Evolutionary conservation across 805 yeast species (phyloP), one percentile per base, ranked within the genome.

Genomic region (Starmera pachycereana): DNA sequence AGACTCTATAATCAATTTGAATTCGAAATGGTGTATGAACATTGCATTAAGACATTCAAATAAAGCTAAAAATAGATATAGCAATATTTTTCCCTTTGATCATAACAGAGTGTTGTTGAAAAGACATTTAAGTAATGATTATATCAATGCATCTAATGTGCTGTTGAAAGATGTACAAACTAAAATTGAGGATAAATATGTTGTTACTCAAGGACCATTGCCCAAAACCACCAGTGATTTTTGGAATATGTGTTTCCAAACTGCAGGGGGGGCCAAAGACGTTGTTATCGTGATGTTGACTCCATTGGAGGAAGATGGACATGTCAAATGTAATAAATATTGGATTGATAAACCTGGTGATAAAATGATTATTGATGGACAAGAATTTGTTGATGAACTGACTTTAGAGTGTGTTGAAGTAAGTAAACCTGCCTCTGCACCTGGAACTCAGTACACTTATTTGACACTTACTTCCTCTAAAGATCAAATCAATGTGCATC

Each of bases 141-240:
- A 89, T 53, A 84, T 89, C 49, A 89, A 88, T 61, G 97, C 96
- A 0, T 83, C 94, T 0, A 76, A 82, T 57, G 62, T 84, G 42
- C 54, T 2, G 45, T 54, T 33, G 52, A 56, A 4, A 50, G 51
- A 3, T 46, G 41, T 6, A 57, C 53, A 32, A 46, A 41, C 16
- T 36, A 39, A 8, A 49, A 10, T 22, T 18, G n/a, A 57, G 2
- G 59, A 66, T 33, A 48, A 56, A 22, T 82, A 78, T 53, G 78
- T 83, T 29, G 84, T 87, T 0, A 66, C 82, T 2, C 94, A 83
- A 52, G 94, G 90, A 2, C 98, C 98, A 1, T 63, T 81, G n/a
- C 61, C 57, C 12, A 62, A 65, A 29, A 89, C 97, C 0, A 69
- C 75, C 45, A 76, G 76, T 4, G 95, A 92, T 56, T 90, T 92